Base-by-base conservation (phyloP, 768 basidiomycete species). In the Suillus fuscotomentosus region DNA sequence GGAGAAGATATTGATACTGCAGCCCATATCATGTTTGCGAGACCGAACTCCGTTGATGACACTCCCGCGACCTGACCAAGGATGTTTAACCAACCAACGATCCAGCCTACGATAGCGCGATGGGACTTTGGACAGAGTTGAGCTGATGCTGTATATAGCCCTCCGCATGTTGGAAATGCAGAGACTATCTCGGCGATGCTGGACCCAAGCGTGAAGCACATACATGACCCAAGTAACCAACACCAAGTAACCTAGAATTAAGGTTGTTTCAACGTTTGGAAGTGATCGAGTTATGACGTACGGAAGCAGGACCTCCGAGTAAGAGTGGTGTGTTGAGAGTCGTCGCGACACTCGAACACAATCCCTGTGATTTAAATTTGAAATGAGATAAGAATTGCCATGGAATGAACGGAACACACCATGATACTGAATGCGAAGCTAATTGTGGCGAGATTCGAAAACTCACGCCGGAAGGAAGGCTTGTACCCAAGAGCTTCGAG, bases 51-150 rank as follows among this genome's bases (percentile, higher is more conserved):
- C 0, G 92, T 94, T 2, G 91, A 94, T 8, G 93, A 90, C 57
- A 94, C 81, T 36, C 94, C 94, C 14, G 93, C 92, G 63, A 93
- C 86, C 76, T 94, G 92, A 42, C 91, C 91, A 17, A 92, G 84
- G 48, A 92, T 86, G 72, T 94, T 94, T 51, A 94, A 81, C 91
- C 91, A 92, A 57, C 91, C 91, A 20, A 92, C 90, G 11, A 90
- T 76, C 89, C 89, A 91, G 36, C 89, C 90, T 42, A 91, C 89
- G 70, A 80, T 83, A 31, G 89, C 85, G 50, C 89, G 84, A 69
- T 89, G 81, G 53, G 75, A 82, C 65, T 78, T 81, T 0, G 90
- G 90, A 9, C 85, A 84, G 5, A 91, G 80, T 72, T 86, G 84
- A 6, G 90, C 89, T 22, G 89, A 90, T 4, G 90, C 90, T n/a